These are phyloP conservation scores for Cinchona pubescens DNA, from an alignment of 257 asterid species.

Conservation along the genomic window DNA sequence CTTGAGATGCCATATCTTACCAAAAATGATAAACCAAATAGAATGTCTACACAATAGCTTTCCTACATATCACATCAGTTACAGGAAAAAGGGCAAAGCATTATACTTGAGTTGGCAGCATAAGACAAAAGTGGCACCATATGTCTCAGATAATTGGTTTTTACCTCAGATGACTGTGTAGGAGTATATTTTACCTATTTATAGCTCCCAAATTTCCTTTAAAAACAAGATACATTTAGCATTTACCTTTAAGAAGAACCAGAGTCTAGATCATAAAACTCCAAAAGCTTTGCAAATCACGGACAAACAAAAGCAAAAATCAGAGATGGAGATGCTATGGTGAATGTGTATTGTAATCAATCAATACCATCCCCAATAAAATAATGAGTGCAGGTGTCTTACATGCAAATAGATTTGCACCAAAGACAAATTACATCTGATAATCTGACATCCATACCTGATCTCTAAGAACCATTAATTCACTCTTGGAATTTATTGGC, in stretches of 20 bases:
- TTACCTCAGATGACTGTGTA: neutral
- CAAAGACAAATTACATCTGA: neutral
- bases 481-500: slow-evolving; percentile 45
- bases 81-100: neutral
- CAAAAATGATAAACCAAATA: neutral
- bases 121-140: neutral
- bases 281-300: too few species aligned
- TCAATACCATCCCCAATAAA: neutral
- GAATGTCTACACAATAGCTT: neutral
- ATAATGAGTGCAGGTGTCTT: too few species aligned
- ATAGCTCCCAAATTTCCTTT: neutral
- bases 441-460: slow-evolving; percentile 42
- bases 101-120: neutral
- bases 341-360: neutral
- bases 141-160: too few species aligned
- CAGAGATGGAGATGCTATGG: neutral
- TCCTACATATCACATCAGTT: neutral
- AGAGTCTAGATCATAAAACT: neutral
- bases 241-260: neutral
- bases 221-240: neutral
- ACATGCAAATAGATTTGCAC: neutral
- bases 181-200: neutral
- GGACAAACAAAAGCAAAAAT: neutral
- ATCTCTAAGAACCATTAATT: slow-evolving; percentile 42
- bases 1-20: neutral